Percentiles rank a stretch among this genome's conserved stretches.
Conservation (phyloP, 2,329 filamentous ascomycete genomes). For the Aspergillus aculeatinus region DNA sequence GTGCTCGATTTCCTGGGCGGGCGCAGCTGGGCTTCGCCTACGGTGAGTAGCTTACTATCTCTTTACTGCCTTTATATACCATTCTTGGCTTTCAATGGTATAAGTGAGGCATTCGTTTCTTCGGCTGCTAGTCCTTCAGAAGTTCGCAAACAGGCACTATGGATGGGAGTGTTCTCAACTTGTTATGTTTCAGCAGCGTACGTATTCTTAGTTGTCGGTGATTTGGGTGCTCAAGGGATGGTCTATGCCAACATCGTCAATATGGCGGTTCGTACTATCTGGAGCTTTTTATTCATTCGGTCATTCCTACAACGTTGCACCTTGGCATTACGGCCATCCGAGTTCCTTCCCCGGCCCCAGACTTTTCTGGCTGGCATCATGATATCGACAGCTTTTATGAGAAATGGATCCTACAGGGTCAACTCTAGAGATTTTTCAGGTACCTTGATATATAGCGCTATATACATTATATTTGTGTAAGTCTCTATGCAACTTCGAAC, state of each 20-base stretch:
- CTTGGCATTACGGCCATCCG: constrained; percentile 42
- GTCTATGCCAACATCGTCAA: constrained; percentile 87
- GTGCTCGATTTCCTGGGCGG: constrained; percentile 76
- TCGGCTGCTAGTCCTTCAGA: constrained; percentile 75
- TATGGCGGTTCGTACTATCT: constrained; percentile 80
- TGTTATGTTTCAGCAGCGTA: constrained; percentile 75
- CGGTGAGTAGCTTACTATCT: constrained; percentile 71
- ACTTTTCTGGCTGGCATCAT: constrained; percentile 48
- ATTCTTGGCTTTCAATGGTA: constrained; percentile 84
- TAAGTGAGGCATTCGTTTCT: constrained; percentile 89
- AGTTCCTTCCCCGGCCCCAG: constrained; percentile 47
- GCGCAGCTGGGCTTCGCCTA: constrained; percentile 69
- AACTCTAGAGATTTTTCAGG: constrained; percentile 40
- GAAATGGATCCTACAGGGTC: constrained; percentile 16
- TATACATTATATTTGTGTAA: constrained; percentile 61
- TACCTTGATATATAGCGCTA: constrained; percentile 51
- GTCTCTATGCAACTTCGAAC: constrained; percentile 36
- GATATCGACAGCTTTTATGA: constrained; percentile 44
- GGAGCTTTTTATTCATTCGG: constrained; percentile 73
- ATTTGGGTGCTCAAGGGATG: constrained; percentile 73
- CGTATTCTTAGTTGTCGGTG: constrained; percentile 67
- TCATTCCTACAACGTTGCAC: constrained; percentile 58
- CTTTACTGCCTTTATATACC: constrained; percentile 92
- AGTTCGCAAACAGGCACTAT: constrained; percentile 73
- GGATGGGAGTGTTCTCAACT: constrained; percentile 80